Conservation (phyloP, 768 basidiomycete species). For the Mycena vulgaris region DNA sequence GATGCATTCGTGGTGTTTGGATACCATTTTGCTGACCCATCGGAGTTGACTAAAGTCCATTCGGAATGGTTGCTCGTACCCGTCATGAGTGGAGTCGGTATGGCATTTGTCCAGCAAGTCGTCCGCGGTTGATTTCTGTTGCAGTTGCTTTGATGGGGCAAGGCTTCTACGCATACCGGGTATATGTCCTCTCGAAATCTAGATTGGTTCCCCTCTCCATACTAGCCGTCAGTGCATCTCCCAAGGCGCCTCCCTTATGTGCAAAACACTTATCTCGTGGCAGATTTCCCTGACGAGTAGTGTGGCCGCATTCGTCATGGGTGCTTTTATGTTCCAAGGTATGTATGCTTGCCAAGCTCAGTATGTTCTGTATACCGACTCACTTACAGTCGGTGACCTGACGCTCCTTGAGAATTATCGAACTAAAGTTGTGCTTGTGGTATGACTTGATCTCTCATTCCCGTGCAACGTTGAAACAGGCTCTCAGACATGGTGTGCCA, state of each 20-base stretch:
- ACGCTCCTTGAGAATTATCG: not conserved
- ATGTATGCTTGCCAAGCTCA: not conserved
- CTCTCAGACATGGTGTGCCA: not conserved
- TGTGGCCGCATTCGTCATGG: not conserved
- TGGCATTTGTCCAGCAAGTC: not conserved
- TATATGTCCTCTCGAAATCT: slow-evolving; percentile 6
- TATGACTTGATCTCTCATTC: not conserved
- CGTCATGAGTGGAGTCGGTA: not conserved
- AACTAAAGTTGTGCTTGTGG: not conserved
- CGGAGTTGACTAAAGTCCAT: not conserved
- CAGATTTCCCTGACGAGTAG: slow-evolving; percentile 5
- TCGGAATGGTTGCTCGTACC: slow-evolving; percentile 3
- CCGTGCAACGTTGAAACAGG: no score
- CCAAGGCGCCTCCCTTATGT: no score
- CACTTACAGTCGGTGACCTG: not conserved
- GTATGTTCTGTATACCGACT: not conserved
- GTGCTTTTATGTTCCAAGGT: not conserved
- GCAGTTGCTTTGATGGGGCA: slow-evolving; percentile 5
- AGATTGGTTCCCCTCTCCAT: not conserved
- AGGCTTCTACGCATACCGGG: slow-evolving; percentile 19
- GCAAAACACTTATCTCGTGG: not conserved
- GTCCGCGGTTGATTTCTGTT: not conserved
- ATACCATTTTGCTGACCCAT: not conserved
- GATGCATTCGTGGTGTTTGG: not conserved
- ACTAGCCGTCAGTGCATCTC: not conserved